Evolutionary conservation across 2,329 filamentous ascomycete species (phyloP), one percentile per base, ranked within the genome.

Genomic region (Diaporthe destruens): DNA sequence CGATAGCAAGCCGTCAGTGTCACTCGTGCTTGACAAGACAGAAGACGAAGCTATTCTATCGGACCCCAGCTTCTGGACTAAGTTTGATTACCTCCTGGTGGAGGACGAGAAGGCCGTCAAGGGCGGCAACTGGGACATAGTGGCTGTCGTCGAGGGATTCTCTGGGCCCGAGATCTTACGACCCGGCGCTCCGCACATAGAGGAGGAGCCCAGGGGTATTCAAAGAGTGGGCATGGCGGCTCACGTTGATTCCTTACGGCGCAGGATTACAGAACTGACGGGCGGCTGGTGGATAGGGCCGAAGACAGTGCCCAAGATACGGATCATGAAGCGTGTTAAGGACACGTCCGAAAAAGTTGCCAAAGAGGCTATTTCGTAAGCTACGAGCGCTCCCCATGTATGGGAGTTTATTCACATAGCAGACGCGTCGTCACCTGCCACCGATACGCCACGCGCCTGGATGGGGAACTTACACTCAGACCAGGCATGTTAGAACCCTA

Each of bases 241-340:
- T 44, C 61, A 79, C 0, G 78, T 89, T 20, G 81, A 79, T 39
- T 76, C 75, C 34, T 68, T 86, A 44, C 84, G 85, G 72, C 80
- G 84, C 6, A 61, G 74, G 2, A 84, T 88, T 8, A 85, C 86
- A 73, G 74, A 74, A 34, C 73, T 82, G 6, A 90, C 88, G 0
- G 86, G 89, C 2, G 90, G 91, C 0, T 91, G 89, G 88, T 93
- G 90, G 90, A 75, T 89, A 75, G 91, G 90, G 0, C 90, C 90
- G 32, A 84, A 85, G 75, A 90, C 92, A 88, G 84, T 84, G 74
- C 88, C 89, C 7, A 82, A 84, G 67, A 85, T 91, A 55, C 80
- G 85, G 75, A 84, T 91, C 23, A 77, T 90, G 78, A 85, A 81
- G 74, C 79, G 80, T 20, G n/a, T 69, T 4, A 75, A 69, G 49